A percentile compares a stretch with the other conserved stretches of the same genome.
phyloP scores from a whole-genome alignment of 352 stramenopile genomes.

The Bremia lactucae region DNA sequence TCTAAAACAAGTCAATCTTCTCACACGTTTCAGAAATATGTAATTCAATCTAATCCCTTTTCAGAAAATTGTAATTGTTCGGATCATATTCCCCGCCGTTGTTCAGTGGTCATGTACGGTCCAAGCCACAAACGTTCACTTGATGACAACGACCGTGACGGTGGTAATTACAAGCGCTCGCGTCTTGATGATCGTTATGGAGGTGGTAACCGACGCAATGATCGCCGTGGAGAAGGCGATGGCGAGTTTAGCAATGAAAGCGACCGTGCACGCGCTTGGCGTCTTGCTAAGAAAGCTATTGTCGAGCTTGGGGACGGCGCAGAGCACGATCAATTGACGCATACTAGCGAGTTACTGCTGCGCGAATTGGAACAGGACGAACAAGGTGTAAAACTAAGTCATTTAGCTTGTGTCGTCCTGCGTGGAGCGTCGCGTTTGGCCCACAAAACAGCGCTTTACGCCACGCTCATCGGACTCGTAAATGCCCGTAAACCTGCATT shows the following conservation, averaged over 20 bases:
- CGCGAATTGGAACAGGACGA: slow-evolving; percentile 44
- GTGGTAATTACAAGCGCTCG: slow-evolving; percentile 48
- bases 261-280: slow-evolving; percentile 56
- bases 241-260: slow-evolving; percentile 39
- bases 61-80: too few species aligned
- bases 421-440: slow-evolving; percentile 38
- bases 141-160: slow-evolving; percentile 35
- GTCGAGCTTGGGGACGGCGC: slow-evolving; percentile 58
- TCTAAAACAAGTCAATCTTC: too few species aligned
- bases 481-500: slow-evolving; percentile 50
- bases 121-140: slow-evolving; percentile 52
- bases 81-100: neutral
- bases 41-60: too few species aligned
- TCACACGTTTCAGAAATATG: too few species aligned
- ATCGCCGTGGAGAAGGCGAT: slow-evolving; percentile 22
- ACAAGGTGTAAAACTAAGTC: slow-evolving; percentile 42
- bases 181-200: slow-evolving; percentile 34
- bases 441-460: slow-evolving; percentile 67
- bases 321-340: slow-evolving; percentile 40
- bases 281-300: slow-evolving; percentile 61
- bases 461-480: slow-evolving; percentile 53
- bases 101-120: slow-evolving; percentile 15
- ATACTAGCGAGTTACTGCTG: slow-evolving; percentile 30
- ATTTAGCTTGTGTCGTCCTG: slow-evolving; percentile 46
- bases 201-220: slow-evolving; percentile 13